Evolutionary conservation across 2,329 filamentous ascomycete genomes (phyloP), one percentile per base, ranked within the genome.

Genomic region (Aspergillus puulaauensis): DNA sequence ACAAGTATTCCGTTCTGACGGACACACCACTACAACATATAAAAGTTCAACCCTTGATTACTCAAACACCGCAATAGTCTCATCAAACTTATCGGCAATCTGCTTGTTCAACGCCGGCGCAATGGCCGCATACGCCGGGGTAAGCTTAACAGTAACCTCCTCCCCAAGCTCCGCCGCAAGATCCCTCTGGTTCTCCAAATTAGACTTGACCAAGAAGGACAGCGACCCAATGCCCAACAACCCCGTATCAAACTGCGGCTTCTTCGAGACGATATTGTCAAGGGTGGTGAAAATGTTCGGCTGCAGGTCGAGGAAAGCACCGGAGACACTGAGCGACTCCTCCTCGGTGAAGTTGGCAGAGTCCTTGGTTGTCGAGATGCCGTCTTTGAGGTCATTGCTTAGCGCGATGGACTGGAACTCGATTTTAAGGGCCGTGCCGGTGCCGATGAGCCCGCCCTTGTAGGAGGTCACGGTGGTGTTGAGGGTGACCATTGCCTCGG

Each of bases 261-360:
- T 64, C 52, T 63, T 63, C 9, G 33, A 7, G 12, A 66, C 56
- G 41, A 66, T 56, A 7, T 60, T 64, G 37, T 60, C 58, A 5
- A 66, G 57, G 2, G 62, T 60, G 1, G 59, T 61, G 23, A 53
- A 56, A 61, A 66, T 62, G 23, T 61, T 54, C 1, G 64, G 64
- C 51, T 64, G 35, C 14, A 66, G 48, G 1, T 58, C 54, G 11
- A 66, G 21, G 14, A 66, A 61, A 1, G 62, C 56, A 0, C 23
- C 37, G 3, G 63, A 57, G 33, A 66, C 61, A 11, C 40, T 49
- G 2, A 49, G 31, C 3, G 63, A 64, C 40, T 64, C 64, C 2
- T 56, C 37, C 14, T 57, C 41, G 37, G 58, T 59, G 54, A 66
- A 66, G 37, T 63, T 63, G 35, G 55, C 57, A 1, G 63, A 59